Conservation (phyloP, 768 basidiomycete species). For the Psilocybe sp. region DNA sequence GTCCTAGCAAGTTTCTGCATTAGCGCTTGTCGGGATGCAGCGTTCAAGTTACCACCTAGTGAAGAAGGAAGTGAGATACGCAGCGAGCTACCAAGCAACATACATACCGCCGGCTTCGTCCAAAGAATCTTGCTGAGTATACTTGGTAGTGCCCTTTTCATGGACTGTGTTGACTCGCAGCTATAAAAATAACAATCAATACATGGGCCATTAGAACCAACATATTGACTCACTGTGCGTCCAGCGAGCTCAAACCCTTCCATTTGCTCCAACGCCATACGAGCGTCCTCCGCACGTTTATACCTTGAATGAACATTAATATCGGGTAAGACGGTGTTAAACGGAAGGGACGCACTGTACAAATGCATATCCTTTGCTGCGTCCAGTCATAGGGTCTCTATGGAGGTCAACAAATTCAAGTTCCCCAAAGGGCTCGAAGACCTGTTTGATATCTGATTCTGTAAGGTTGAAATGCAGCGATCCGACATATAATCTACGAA, state of each 20-base stretch:
- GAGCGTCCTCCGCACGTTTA: conserved; percentile 88
- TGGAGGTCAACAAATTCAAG: conserved; percentile 98
- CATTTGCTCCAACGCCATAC: conserved; percentile 98
- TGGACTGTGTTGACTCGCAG: conserved; percentile 90
- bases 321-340: background rate
- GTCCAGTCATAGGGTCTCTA: conserved; percentile 89
- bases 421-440: conserved; percentile 98
- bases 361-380: conserved; percentile 97
- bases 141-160: conserved; percentile 79
- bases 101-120: conserved; percentile 87
- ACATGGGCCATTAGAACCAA: conserved; percentile 3
- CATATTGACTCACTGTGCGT: conserved; percentile 61
- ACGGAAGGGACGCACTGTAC: conserved; percentile 70
- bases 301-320: conserved; percentile 48
- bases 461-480: conserved; percentile 96
- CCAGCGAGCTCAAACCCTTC: conserved; percentile 98
- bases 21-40: conserved; percentile 96
- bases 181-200: conserved; percentile 32
- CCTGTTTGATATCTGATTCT: conserved; percentile 96
- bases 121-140: conserved; percentile 74
- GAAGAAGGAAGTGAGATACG: conserved; percentile 8
- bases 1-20: conserved; percentile 99
- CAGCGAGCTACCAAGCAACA: background rate
- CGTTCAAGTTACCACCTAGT: conserved; percentile 94
- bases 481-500: conserved; percentile 88